These are phyloP conservation scores for Sporormia fimetaria DNA, from an alignment of 495 filamentous ascomycete species.

Conservation along the genomic window DNA sequence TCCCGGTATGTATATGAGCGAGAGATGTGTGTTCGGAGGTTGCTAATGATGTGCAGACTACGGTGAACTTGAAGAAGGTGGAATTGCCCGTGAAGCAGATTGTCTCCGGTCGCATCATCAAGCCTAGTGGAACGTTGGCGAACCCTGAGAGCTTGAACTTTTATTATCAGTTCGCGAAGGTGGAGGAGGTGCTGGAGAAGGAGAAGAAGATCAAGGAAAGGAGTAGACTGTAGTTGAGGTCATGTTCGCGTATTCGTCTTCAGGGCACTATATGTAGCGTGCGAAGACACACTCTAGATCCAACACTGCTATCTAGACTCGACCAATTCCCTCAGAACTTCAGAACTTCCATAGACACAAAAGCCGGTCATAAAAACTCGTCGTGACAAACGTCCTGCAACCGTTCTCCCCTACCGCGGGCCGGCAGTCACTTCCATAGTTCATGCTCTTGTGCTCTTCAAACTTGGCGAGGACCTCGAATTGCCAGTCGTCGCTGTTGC, in stretches of 20 bases:
- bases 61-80: conserved; percentile 77
- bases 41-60: conserved; percentile 41
- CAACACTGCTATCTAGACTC: too few relatives aligned
- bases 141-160: conserved; percentile 65
- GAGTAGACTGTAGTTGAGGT: too few relatives aligned
- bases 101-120: conserved; percentile 60
- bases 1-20: conserved; percentile 49
- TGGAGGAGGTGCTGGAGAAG: conserved; percentile 62
- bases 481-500: conserved; percentile 36
- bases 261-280: too few relatives aligned
- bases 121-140: conserved; percentile 62
- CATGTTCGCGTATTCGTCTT: too few relatives aligned
- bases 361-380: conserved; percentile 81
- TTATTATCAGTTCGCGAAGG: conserved; percentile 71
- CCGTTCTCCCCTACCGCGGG: conserved; percentile 22
- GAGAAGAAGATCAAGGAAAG: conserved; percentile 32
- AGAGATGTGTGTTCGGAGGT: neutral
- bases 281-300: too few relatives aligned
- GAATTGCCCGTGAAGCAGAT: conserved; percentile 80
- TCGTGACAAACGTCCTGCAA: conserved; percentile 46
- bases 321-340: too few relatives aligned
- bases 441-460: conserved; percentile 89
- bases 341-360: conserved; percentile 60
- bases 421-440: conserved; percentile 77
- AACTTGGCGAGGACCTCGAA: conserved; percentile 62